Conservation (phyloP, 2,329 filamentous ascomycete genomes). For the Pseudogymnoascus sp. region DNA sequence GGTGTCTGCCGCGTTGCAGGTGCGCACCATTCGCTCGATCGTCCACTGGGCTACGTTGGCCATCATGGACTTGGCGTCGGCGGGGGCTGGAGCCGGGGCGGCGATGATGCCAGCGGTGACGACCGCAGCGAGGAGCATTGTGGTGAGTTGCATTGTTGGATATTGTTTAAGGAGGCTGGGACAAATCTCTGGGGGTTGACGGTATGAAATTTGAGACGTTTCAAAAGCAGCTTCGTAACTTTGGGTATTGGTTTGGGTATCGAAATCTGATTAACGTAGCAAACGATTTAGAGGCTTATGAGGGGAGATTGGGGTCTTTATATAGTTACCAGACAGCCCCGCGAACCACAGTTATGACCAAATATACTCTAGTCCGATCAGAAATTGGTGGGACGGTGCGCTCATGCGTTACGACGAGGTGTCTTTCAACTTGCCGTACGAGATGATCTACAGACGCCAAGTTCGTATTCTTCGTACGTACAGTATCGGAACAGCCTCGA, state of each 20-base stretch:
- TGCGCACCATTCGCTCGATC: slow-evolving; percentile 36
- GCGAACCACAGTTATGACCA: not conserved
- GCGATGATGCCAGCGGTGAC: slow-evolving; percentile 34
- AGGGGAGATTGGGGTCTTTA: not conserved
- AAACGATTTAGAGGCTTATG: not conserved
- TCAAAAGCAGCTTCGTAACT: not conserved
- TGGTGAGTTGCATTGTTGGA: slow-evolving; percentile 39
- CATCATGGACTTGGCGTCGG: slow-evolving; percentile 34
- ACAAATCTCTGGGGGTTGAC: not conserved
- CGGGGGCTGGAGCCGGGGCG: slow-evolving; percentile 29
- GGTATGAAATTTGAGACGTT: not conserved
- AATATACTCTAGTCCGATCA: not conserved
- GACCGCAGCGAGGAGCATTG: slow-evolving; percentile 34
- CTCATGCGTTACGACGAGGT: not conserved
- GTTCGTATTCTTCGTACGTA: not conserved
- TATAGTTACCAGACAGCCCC: not conserved
- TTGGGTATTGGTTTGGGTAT: not conserved
- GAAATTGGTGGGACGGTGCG: not conserved
- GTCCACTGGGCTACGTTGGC: slow-evolving; percentile 37
- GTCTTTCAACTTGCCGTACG: not conserved
- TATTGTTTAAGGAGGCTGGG: not conserved
- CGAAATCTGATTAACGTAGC: not conserved
- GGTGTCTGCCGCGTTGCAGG: slow-evolving; percentile 36
- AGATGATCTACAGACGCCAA: not conserved
- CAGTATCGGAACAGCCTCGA: not conserved